Base-by-base conservation (phyloP, 345 rosid genomes). In the Turnera subulata region DNA sequence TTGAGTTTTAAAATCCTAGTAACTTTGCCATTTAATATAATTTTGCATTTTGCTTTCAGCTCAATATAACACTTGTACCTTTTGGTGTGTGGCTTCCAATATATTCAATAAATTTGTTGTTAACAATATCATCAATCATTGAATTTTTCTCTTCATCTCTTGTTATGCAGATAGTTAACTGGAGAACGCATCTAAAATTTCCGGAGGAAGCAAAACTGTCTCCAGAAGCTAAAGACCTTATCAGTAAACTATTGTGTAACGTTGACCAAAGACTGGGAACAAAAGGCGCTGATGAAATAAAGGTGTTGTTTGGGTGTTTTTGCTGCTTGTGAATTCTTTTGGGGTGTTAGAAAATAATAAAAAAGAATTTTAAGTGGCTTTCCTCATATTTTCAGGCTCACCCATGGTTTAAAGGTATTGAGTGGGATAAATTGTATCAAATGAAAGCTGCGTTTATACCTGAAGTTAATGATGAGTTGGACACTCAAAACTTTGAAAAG, bases 241-340 rank as follows among this genome's bases (percentile, higher is more conserved):
- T 84, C 22, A 67, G 75, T 45, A 81, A 73, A 53, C 84, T 84
- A 17, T 71, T 84, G 58, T 84, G 90, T 72, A 79, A 73, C 57
- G 90, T 84, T 51, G 80, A 79, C 53, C 84, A 71, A 46, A 75
- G 89, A 70, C 84, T 84, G 46, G 89, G 89, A 58, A 78, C 89
- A 53, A 81, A 73, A 55, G 86, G 89, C 67, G 81, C 77, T 35
- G 58, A 73, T 64, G 86, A 79, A 75, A 81, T 84, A 48, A 84
- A 81, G 75, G 90, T 83, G 58, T 62, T 65, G 50, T 48, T 18
- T 61, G 62, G 35, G 39, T 67, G 53, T 61, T 48, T 39, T 32
- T 47, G 46, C 73, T 56, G 14, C 50, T 29, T 49, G 38, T 18
- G 25, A 15, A 40, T 20, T 54, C n/a, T 1, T 40, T 13, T 20